These are phyloP conservation scores for Zygnema circumcarinatum DNA, from an alignment of 139 green algal genomes.

Conservation along the genomic window DNA sequence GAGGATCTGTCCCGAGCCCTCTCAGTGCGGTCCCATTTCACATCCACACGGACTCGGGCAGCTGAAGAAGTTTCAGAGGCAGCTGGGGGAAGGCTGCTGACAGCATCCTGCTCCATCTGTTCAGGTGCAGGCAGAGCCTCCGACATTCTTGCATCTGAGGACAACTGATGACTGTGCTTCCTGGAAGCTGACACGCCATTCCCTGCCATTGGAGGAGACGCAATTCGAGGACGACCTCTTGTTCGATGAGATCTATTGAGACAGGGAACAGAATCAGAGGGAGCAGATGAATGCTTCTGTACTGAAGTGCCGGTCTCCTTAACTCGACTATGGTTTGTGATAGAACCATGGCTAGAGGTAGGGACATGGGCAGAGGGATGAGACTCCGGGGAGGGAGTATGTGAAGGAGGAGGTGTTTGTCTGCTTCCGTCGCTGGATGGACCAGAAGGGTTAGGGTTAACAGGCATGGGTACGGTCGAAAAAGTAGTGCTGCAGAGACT, in stretches of 20 bases:
- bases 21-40: not conserved
- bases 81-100: not conserved
- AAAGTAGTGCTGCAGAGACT: not conserved
- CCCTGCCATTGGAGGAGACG: not conserved
- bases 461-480: not conserved
- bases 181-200: not conserved
- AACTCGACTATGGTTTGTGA: not conserved
- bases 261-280: too few species aligned
- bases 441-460: not conserved
- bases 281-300: not conserved
- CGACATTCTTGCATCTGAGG: not conserved
- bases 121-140: not conserved
- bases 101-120: not conserved
- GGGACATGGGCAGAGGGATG: not conserved
- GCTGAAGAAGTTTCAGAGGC: not conserved
- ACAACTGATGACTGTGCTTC: not conserved
- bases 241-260: not conserved
- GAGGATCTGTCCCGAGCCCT: not conserved
- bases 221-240: not conserved
- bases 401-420: not conserved
- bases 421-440: not conserved
- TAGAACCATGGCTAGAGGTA: not conserved
- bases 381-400: not conserved
- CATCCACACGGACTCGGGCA: not conserved
- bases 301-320: not conserved